Percentiles rank a stretch among this genome's conserved stretches.
These are phyloP conservation scores for Apiospora rasikravindrae DNA, from an alignment of 2,329 filamentous ascomycete genomes.

Conservation along the genomic window DNA sequence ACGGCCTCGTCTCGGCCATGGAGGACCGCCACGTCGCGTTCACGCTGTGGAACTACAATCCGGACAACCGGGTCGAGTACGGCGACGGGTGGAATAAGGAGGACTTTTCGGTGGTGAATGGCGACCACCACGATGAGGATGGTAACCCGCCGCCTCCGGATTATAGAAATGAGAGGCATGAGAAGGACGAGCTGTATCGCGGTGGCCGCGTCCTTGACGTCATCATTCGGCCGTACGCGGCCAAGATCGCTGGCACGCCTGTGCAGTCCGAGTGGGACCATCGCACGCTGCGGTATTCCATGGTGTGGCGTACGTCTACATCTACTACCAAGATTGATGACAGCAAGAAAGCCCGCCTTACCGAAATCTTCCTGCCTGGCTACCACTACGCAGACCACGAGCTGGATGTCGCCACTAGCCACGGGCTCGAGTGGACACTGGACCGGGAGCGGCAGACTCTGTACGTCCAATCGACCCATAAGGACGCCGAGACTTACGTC, in stretches of 20 bases:
- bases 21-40: constrained; percentile 44
- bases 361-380: constrained; percentile 45
- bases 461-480: constrained; percentile 30
- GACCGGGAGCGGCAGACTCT: constrained; percentile 38
- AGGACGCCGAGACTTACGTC: not conserved
- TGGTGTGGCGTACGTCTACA: constrained; percentile 35
- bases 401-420: constrained; percentile 34
- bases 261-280: constrained; percentile 42
- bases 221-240: constrained; percentile 47
- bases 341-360: constrained; percentile 33
- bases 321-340: constrained; percentile 4
- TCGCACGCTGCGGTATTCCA: constrained; percentile 41
- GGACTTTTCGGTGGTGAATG: constrained; percentile 48
- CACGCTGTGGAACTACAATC: constrained; percentile 48
- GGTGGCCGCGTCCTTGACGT: constrained; percentile 46
- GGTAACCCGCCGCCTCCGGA: constrained; percentile 33
- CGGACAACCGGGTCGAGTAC: constrained; percentile 43
- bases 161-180: constrained; percentile 40
- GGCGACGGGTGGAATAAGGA: constrained; percentile 51
- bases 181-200: constrained; percentile 43
- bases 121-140: constrained; percentile 38
- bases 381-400: constrained; percentile 44
- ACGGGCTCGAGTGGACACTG: constrained; percentile 38
- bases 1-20: constrained; percentile 47
- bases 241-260: constrained; percentile 45